These are phyloP conservation scores for Triticum turgidum DNA, from an alignment of 176 grass and related monocot genomes.

Conservation along the genomic window DNA sequence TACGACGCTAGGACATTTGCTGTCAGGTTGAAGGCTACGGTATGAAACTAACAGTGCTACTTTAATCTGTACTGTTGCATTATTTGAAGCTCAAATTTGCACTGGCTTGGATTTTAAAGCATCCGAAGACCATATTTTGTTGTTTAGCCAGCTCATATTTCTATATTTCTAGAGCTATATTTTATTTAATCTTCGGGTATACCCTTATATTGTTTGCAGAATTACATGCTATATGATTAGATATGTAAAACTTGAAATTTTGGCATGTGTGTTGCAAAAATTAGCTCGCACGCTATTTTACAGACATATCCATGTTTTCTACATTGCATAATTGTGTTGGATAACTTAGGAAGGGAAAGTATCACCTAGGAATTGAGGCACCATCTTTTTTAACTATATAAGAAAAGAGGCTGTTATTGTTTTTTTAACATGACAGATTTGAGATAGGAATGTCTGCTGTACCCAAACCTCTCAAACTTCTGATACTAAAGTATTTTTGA, in stretches of 20 bases:
- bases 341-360: neutral
- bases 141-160: neutral
- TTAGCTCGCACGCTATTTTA: neutral
- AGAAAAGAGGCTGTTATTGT: too few relatives aligned
- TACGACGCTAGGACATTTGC: slow-evolving; percentile 84
- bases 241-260: neutral
- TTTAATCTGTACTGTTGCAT: neutral
- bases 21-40: slow-evolving; percentile 75
- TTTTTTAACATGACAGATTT: too few relatives aligned
- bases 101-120: neutral
- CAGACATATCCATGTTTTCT: neutral
- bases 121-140: neutral
- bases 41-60: slow-evolving; percentile 40
- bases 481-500: too few relatives aligned
- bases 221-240: neutral
- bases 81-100: neutral
- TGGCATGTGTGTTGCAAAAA: neutral
- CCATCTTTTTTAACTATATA: too few relatives aligned
- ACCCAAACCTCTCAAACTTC: too few relatives aligned
- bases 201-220: slow-evolving; percentile 2
- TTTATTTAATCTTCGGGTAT: neutral
- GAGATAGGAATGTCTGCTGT: too few relatives aligned
- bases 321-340: neutral
- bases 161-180: neutral
- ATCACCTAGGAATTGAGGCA: neutral